These are phyloP conservation scores for Paxillus rubicundulus DNA, from an alignment of 768 basidiomycete genomes.

Conservation along the genomic window DNA sequence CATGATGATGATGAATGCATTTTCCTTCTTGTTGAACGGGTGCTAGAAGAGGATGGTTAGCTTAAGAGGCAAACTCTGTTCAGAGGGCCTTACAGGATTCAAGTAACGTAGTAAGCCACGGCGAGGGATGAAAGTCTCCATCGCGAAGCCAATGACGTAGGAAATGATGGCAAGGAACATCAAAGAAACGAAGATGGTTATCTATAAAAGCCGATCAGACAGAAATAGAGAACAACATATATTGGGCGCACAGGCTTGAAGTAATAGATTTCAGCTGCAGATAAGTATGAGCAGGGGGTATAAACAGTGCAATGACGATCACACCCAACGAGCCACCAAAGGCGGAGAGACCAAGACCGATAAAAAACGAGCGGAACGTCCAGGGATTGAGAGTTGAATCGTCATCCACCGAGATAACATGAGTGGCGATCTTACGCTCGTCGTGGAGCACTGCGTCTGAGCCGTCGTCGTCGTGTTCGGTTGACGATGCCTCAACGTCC, in stretches of 20 bases:
- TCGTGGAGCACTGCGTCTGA: conserved; percentile 31
- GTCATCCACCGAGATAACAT: conserved; percentile 41
- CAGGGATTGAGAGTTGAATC: conserved; percentile 27
- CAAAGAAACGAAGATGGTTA: conserved; percentile 49
- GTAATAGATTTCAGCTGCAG: conserved; percentile 57
- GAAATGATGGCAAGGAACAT: conserved; percentile 55
- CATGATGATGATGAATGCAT: conserved; percentile 59
- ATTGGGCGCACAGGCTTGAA: conserved; percentile 49
- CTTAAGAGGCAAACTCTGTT: not conserved
- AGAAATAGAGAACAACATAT: not conserved
- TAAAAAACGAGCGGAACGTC: conserved; percentile 47
- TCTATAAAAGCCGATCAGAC: conserved; percentile 29
- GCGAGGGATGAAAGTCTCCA: conserved; percentile 47
- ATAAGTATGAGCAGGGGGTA: conserved; percentile 2
- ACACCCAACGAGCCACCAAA: conserved; percentile 50
- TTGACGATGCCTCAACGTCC: conserved; percentile 33
- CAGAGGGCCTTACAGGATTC: conserved; percentile 38
- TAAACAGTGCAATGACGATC: conserved; percentile 2
- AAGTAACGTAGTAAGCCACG: conserved; percentile 46
- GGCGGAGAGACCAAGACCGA: conserved; percentile 52
- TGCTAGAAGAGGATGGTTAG: conserved; percentile 32
- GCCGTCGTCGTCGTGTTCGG: not conserved
- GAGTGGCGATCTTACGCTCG: conserved; percentile 47
- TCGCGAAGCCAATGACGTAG: conserved; percentile 45
- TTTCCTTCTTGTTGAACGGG: conserved; percentile 60